Base-by-base conservation (phyloP, 1,139 yeast genomes). In the Pichia sp. region DNA sequence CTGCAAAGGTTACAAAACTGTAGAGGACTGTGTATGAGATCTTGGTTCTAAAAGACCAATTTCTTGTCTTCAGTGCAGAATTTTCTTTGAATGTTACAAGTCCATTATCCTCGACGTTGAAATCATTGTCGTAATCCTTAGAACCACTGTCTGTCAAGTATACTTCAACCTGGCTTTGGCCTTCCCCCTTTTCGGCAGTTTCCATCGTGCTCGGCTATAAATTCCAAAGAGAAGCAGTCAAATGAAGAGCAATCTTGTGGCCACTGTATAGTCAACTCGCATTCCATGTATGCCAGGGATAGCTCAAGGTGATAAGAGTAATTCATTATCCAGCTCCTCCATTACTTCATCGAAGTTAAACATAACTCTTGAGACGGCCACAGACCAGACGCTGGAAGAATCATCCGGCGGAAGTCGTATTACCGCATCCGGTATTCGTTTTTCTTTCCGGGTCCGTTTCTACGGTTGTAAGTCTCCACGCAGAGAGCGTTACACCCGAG, bases 1-100 rank as follows among this genome's bases (percentile, higher is more conserved):
- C 77, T 6, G 74, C 66, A 58, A 73, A 71, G 1, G 79, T 74
- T 2, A 74, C 67, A 6, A 67, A 46, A 1, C 78, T 77, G 55
- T 69, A 75, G 16, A 69, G 53, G n/a, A 70, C 55, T 0, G 79
- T 75, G 53, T 74, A 75, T 1, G 47, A n/a, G 3, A 68, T 37
- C 54, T 73, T 73, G 51, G 68, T 71, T 4, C 42, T 47, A 3
- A 56, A 36, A 0, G 68, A 21, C 79, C 79, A 75, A 19, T 51
- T 51, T 31, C 49, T 41, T 41, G 51, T 34, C 10, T 28, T 48
- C 4, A 6, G n/a, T 4, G 58, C 53, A 18, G 67, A 60, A 10
- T 58, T 56, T 19, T 58, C 65, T 60, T 51, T 63, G 67, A 55
- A 67, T 1, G 48, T 39, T 2, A 57, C 28, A 7, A 54, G 23